Base-by-base conservation (phyloP, 179 eudicot species). In the Sideroxylon spinosum region DNA sequence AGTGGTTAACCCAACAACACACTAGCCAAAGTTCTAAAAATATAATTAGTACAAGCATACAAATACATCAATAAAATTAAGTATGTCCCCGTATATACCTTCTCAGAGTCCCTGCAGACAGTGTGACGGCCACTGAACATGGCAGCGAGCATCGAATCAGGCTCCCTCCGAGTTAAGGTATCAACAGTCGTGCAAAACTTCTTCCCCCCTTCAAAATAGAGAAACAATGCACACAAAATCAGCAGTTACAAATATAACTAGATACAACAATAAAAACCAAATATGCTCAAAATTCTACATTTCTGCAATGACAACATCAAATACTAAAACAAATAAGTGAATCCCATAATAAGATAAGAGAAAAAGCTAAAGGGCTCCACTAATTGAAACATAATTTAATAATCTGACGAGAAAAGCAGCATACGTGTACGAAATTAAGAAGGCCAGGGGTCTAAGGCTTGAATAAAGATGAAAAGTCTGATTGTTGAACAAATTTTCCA, bases 81-180 rank as follows among this genome's bases (percentile, higher is more conserved):
- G 4, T 56, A 11, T 23, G 37, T 28, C 23, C 72, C 17, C 17
- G 28, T 60, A 2, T 9, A 71, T 83, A 93, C 98, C 97, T 93
- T 90, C 62, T 87, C 86, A 52, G 92, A 80, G 72, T 93, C 93
- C 57, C 84, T 87, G 75, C 87, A 86, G 76, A 93, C 72, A 70
- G 95, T 83, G 82, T 94, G 97, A 71, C 98, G 97, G 78, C 98
- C 98, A 77, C 98, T 94, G 82, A 94, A 94, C 97, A 94, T 94
- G 3, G 98, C 98, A 14, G 98, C 97, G 22, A 94, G 97, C 98
- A 94, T 94, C 55, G 98, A 94, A 81, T 94, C 92, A 66, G 97
- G 97, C 78, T 94, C 98, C 1, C 97, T 86, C 16, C 86, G 91
- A 63, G 94, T 90, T 85, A 94, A 86, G 22, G 98, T 93, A 86